phyloP scores from a whole-genome alignment of 2,329 filamentous ascomycete species.

The Aspergillus quadricinctus region DNA sequence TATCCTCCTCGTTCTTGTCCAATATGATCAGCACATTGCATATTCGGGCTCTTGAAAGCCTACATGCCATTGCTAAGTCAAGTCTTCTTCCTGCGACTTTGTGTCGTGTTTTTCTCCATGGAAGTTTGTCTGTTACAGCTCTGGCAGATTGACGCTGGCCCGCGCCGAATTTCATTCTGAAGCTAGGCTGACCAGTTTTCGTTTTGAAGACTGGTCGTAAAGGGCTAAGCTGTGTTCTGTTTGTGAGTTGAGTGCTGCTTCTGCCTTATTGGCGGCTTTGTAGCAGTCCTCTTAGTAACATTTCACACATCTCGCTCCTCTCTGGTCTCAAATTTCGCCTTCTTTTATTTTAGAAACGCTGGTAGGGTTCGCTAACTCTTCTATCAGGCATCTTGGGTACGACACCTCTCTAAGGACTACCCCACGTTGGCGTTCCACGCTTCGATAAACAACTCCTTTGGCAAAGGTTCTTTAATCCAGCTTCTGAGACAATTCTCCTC shows the following conservation, averaged over 20 bases:
- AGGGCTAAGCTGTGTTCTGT: constrained; percentile 75
- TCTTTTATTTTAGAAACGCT: constrained; percentile 23
- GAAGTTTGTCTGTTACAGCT: constrained; percentile 95
- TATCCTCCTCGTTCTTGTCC: constrained; percentile 1
- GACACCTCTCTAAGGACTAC: constrained; percentile 79
- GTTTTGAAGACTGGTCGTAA: constrained; percentile 84
- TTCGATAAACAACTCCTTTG: constrained; percentile 91
- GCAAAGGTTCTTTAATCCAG: constrained; percentile 89
- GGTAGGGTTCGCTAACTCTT: constrained; percentile 29
- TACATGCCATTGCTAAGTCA: constrained; percentile 74
- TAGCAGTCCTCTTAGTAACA: constrained; percentile 98
- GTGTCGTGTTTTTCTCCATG: constrained; percentile 57
- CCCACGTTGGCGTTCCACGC: constrained; percentile 94
- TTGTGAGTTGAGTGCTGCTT: constrained; percentile 92
- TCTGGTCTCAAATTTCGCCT: constrained; percentile 34
- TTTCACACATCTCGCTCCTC: constrained; percentile 69
- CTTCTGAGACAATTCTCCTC: constrained; percentile 89
- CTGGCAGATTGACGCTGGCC: constrained; percentile 88
- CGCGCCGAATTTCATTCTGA: constrained; percentile 62
- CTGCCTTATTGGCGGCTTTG: constrained; percentile 55
- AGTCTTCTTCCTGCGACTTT: constrained; percentile 64
- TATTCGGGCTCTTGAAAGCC: constrained; percentile 14
- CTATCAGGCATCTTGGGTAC: constrained; percentile 84
- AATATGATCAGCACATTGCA: constrained; percentile 17
- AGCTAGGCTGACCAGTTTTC: constrained; percentile 67